These are phyloP conservation scores for Boletus huronensis DNA, from an alignment of 768 basidiomycete genomes.

Conservation along the genomic window DNA sequence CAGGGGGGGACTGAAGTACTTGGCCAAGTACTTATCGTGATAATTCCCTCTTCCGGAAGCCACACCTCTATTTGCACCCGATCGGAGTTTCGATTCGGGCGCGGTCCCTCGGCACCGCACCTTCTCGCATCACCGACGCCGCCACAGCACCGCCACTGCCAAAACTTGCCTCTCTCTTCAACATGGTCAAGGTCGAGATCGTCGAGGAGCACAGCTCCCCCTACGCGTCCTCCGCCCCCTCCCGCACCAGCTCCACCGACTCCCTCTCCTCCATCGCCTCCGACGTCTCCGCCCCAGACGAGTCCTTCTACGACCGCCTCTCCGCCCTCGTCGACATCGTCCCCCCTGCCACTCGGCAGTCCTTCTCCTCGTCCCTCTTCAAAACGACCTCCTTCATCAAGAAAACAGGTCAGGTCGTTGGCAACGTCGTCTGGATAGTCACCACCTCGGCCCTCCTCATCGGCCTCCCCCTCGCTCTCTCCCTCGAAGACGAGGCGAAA, in stretches of 20 bases:
- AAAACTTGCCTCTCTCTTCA: slow-evolving; percentile 5
- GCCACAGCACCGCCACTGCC: slow-evolving; percentile 20
- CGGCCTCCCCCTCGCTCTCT: slow-evolving; percentile 88
- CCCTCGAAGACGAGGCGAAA: slow-evolving; percentile 94
- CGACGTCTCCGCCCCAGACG: slow-evolving; percentile 63
- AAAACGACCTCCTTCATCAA: slow-evolving; percentile 63
- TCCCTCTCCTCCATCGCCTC: slow-evolving; percentile 82
- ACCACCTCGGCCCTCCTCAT: slow-evolving; percentile 93
- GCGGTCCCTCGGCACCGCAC: slow-evolving; percentile 28
- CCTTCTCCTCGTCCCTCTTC: slow-evolving; percentile 58
- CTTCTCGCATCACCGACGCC: slow-evolving; percentile 17
- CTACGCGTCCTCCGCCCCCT: slow-evolving; percentile 72
- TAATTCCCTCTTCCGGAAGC: slow-evolving; percentile 6
- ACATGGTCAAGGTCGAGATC: slow-evolving; percentile 93
- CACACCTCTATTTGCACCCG: not conserved
- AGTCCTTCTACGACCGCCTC: slow-evolving; percentile 85
- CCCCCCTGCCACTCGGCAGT: slow-evolving; percentile 83
- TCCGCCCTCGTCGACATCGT: slow-evolving; percentile 94
- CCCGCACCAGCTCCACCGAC: slow-evolving; percentile 61
- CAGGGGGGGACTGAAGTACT: slow-evolving; percentile 13
- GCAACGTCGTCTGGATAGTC: slow-evolving; percentile 91
- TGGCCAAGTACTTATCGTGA: slow-evolving; percentile 27
- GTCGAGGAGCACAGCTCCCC: slow-evolving; percentile 77
- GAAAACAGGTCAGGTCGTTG: slow-evolving; percentile 66
- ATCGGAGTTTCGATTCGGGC: slow-evolving; percentile 27